Base-by-base conservation (phyloP, 257 asterid species). In the Solanum clarkiae region DNA sequence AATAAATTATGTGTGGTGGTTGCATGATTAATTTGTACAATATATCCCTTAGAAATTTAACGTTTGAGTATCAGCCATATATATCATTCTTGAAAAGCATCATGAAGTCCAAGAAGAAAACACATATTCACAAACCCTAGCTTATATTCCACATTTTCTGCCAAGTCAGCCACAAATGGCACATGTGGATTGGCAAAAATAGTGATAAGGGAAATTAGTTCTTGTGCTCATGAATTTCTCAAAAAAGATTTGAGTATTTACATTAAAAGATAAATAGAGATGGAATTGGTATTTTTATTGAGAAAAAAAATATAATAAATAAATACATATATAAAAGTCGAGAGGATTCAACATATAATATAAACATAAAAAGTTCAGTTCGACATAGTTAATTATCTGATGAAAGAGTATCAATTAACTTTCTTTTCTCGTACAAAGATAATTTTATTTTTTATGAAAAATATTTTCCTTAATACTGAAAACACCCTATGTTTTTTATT, bases 1-100 rank as follows among this genome's bases (percentile, higher is more conserved):
- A 54, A 40, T 14, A 22, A 4, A 69, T 20, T 53, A 54, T 77
- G 10, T 81, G 86, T 81, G 89, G 86, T 74, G 84, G 82, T 83
- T 84, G 80, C 85, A 36, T 81, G 47, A 84, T 60, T n/a, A n/a
- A n/a, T 75, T 69, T 80, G 85, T 59, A 79, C 81, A 16, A 29
- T 65, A 65, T 65, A 68, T 71, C 80, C 47, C 85, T 62, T 49
- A 56, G 51, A 81, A 82, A 80, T 81, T 63, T 79, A 66, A 47
- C 42, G 32, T 51, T 69, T 84, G 75, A 71, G 55, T 42, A 32
- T 72, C 36, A 77, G 45, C 42, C 84, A 80, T 22, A 62, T 62
- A 62, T 62, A 20, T 66, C 4, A n/a, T 63, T 24, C 60, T 47
- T 60, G 42, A 70, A 42, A 66, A 24, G 40, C 40, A 24, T 62